A percentile compares a stretch with the other conserved stretches of the same genome.
These are phyloP conservation scores for Curvularia verruculosa DNA, from an alignment of 2,329 filamentous ascomycete genomes.

Conservation along the genomic window DNA sequence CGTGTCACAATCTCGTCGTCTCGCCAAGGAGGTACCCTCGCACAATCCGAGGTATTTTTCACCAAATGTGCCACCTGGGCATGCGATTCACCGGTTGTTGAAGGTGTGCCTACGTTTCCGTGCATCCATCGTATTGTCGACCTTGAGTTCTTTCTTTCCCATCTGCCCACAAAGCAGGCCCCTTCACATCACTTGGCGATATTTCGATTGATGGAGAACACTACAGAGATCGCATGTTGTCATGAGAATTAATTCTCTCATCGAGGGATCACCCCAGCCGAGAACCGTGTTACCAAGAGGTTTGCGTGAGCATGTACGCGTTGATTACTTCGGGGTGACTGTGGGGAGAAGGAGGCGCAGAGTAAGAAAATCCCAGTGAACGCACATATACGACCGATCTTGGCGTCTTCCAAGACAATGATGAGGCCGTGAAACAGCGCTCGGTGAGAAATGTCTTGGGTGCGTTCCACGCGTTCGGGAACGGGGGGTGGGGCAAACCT, in stretches of 20 bases:
- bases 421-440: background rate
- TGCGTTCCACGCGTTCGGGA: constrained; percentile 1
- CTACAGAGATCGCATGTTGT: background rate
- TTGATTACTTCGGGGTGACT: background rate
- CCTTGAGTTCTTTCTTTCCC: background rate
- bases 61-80: background rate
- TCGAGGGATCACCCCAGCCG: background rate
- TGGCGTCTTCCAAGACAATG: constrained; percentile 1
- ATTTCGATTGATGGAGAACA: background rate
- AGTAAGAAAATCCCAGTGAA: constrained; percentile 1
- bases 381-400: background rate
- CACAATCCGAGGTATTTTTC: background rate
- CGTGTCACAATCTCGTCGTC: constrained; percentile 1
- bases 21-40: background rate
- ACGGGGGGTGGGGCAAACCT: background rate
- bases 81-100: background rate
- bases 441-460: constrained; percentile 4
- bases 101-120: background rate
- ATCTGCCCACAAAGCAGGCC: background rate
- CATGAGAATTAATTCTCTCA: background rate
- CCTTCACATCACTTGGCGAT: background rate
- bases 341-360: constrained; percentile 3
- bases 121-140: background rate
- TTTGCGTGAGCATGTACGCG: background rate
- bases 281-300: background rate